Evolutionary conservation across 495 filamentous ascomycete species (phyloP).

Genomic region (Pyrenula aspistea): DNA sequence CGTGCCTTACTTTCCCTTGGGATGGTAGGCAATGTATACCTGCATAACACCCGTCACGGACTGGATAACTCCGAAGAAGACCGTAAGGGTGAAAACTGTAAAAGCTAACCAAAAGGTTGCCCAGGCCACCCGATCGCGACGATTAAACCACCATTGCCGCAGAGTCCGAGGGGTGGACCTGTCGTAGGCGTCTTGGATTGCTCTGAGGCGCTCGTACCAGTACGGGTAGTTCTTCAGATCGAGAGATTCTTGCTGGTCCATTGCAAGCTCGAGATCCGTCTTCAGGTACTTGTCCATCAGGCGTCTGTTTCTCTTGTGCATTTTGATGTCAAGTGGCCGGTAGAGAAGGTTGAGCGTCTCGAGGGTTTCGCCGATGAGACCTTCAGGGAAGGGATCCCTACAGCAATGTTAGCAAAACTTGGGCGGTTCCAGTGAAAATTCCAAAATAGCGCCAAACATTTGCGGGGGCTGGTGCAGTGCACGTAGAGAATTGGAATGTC

Average conservation of each 20-base stretch:
- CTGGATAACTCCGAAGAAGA: constrained; percentile 42
- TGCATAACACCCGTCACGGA: constrained; percentile 32
- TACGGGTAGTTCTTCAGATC: constrained; percentile 28
- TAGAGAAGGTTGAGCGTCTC: constrained; percentile 31
- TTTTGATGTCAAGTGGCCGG: constrained; percentile 17
- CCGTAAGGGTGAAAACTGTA: constrained; percentile 16
- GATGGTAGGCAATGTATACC: constrained; percentile 22
- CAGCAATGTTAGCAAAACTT: no score
- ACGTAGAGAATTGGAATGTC: neutral
- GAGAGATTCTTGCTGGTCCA: constrained; percentile 7
- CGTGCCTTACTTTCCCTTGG: no score
- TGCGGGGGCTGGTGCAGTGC: neutral
- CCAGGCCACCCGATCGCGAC: constrained; percentile 37
- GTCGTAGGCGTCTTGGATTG: constrained; percentile 40
- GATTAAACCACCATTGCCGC: constrained; percentile 36
- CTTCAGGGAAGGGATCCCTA: constrained; percentile 21
- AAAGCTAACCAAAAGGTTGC: constrained; percentile 44
- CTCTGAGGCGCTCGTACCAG: constrained; percentile 38
- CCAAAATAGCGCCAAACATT: no score
- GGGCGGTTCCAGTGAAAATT: no score
- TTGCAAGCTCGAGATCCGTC: constrained; percentile 8
- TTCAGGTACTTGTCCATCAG: no score
- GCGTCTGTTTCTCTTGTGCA: neutral
- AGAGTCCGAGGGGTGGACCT: constrained; percentile 30
- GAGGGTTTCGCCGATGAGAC: constrained; percentile 31